These are phyloP conservation scores for Blastobotrys capitulatus DNA, from an alignment of 1,139 yeast genomes.

Conservation along the genomic window DNA sequence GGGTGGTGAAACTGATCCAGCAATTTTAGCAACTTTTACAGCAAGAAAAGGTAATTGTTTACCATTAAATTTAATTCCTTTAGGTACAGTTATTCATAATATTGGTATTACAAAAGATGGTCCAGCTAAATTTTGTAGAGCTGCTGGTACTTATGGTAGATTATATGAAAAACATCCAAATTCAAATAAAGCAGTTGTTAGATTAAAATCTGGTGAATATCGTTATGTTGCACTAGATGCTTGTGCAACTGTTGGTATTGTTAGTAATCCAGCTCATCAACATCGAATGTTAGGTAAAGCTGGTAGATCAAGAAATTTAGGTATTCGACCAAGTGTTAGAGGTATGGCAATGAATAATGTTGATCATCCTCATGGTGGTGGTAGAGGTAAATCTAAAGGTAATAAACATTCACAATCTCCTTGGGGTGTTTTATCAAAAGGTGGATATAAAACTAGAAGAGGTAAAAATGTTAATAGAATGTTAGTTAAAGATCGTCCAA, in stretches of 20 bases:
- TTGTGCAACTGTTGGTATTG: conserved; percentile 91
- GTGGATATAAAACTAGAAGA: conserved; percentile 89
- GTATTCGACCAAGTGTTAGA: conserved; percentile 92
- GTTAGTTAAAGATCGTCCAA: conserved; percentile 67
- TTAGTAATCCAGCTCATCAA: conserved; percentile 92
- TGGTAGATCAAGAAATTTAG: conserved; percentile 89
- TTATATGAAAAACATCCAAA: conserved; percentile 74
- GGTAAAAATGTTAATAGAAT: conserved; percentile 77
- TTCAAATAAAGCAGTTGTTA: conserved; percentile 65
- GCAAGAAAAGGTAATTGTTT: conserved; percentile 93
- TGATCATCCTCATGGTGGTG: conserved; percentile 99
- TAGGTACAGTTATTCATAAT: conserved; percentile 86
- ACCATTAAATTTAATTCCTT: conserved; percentile 86
- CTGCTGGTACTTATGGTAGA: conserved; percentile 95
- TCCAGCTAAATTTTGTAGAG: conserved; percentile 85
- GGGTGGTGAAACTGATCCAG: conserved; percentile 87
- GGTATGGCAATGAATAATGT: conserved; percentile 98
- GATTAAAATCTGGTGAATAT: conserved; percentile 88
- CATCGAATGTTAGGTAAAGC: conserved; percentile 93
- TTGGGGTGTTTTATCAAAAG: conserved; percentile 92
- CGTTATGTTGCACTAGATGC: conserved; percentile 82
- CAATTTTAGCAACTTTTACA: conserved; percentile 78
- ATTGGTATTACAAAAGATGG: conserved; percentile 74
- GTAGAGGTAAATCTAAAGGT: conserved; percentile 98
- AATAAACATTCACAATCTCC: conserved; percentile 91